Evolutionary conservation across 2,329 filamentous ascomycete species (phyloP).

Genomic region (Colletotrichum sp.): DNA sequence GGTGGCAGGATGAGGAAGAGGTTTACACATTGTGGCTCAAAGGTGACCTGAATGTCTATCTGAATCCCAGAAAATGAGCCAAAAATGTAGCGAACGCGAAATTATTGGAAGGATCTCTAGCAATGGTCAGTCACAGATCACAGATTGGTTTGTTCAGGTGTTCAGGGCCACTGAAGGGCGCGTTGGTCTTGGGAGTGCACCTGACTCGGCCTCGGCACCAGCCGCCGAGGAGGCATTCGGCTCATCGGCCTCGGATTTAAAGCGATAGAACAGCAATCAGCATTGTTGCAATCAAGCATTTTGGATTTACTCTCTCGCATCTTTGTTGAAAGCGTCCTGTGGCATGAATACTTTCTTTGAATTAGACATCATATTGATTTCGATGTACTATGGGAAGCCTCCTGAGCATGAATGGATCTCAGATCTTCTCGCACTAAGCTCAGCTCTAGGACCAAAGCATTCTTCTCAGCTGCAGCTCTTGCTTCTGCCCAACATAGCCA

Average conservation of each 20-base stretch:
- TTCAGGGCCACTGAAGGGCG: background rate
- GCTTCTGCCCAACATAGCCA: background rate
- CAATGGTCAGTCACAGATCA: background rate
- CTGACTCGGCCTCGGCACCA: background rate
- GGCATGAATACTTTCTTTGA: background rate
- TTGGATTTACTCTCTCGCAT: background rate
- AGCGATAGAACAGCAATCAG: background rate
- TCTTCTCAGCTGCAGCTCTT: background rate
- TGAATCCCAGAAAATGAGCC: constrained; percentile 19
- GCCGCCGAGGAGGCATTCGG: background rate
- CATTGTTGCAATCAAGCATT: background rate
- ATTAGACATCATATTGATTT: rapidly evolving
- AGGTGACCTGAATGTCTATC: constrained; percentile 27
- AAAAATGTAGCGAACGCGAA: background rate
- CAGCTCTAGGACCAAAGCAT: background rate
- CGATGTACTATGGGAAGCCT: background rate
- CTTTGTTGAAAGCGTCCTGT: background rate
- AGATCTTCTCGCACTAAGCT: background rate
- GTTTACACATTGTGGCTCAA: constrained; percentile 32
- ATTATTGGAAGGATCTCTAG: background rate
- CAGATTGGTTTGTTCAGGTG: background rate
- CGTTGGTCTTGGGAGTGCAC: background rate
- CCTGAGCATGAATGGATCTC: background rate
- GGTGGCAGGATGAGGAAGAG: constrained; percentile 39
- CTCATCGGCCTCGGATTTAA: background rate